A percentile compares a stretch with the other conserved stretches of the same genome.
Conservation (phyloP, 495 filamentous ascomycete genomes). For the Penicillium flavigenum region DNA sequence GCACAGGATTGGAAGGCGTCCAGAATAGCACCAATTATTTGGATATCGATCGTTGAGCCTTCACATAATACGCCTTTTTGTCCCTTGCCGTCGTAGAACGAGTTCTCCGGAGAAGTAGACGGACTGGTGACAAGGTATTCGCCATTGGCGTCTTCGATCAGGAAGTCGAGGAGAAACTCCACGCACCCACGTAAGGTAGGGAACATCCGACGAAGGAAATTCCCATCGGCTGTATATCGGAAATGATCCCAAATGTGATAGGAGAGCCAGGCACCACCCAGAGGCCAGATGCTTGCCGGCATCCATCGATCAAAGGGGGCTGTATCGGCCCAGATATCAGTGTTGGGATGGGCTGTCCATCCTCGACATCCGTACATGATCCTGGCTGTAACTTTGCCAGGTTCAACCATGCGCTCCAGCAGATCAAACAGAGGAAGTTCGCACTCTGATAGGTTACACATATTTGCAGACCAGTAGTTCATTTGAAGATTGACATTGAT, state of each 20-base stretch:
- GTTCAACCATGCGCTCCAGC: conserved; percentile 34
- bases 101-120: conserved; percentile 52
- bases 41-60: conserved; percentile 50
- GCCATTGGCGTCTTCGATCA: conserved; percentile 40
- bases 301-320: conserved; percentile 47
- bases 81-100: conserved; percentile 32
- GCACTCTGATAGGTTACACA: conserved; percentile 43
- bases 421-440: conserved; percentile 42
- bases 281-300: conserved; percentile 47
- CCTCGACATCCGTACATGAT: conserved; percentile 53
- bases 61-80: conserved; percentile 39
- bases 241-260: conserved; percentile 49
- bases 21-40: conserved; percentile 46
- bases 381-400: conserved; percentile 38
- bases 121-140: conserved; percentile 44
- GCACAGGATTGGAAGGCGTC: conserved; percentile 30
- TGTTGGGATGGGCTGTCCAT: conserved; percentile 49
- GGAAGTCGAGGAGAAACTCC: conserved; percentile 47
- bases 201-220: conserved; percentile 35
- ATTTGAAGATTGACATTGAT: conserved; percentile 61
- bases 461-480: conserved; percentile 57
- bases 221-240: conserved; percentile 37
- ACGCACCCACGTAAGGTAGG: conserved; percentile 38
- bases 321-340: conserved; percentile 52
- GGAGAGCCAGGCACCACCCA: conserved; percentile 51